These are phyloP conservation scores for Colletotrichum cereale DNA, from an alignment of 2,329 filamentous ascomycete species.

Conservation along the genomic window DNA sequence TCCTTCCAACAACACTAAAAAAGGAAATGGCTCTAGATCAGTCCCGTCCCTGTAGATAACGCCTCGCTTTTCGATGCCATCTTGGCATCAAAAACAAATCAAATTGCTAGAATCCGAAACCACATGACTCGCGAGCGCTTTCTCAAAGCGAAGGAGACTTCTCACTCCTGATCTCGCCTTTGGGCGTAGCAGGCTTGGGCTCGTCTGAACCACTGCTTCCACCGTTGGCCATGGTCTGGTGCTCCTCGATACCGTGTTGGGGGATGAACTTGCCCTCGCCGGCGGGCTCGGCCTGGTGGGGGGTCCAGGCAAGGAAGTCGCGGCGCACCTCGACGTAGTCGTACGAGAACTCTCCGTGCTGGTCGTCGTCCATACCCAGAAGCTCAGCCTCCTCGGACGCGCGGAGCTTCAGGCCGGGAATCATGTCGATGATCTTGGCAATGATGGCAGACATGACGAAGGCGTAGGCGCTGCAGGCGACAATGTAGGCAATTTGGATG, in stretches of 20 bases:
- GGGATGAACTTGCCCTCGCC: constrained; percentile 70
- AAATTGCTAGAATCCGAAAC: constrained; percentile 24
- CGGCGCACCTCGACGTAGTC: constrained; percentile 91
- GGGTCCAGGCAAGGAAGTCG: constrained; percentile 90
- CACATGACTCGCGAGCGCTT: background rate
- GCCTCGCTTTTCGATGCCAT: constrained; percentile 31
- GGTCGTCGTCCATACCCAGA: constrained; percentile 90
- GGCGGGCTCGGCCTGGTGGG: constrained; percentile 75
- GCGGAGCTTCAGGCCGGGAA: constrained; percentile 83
- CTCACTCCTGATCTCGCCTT: constrained; percentile 35
- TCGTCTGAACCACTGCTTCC: constrained; percentile 36
- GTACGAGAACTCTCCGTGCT: constrained; percentile 91
- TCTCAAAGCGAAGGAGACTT: constrained; percentile 34
- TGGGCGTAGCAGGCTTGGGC: constrained; percentile 34
- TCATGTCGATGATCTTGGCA: constrained; percentile 79
- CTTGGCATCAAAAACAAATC: constrained; percentile 16
- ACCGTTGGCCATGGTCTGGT: constrained; percentile 58
- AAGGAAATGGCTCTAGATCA: constrained; percentile 19
- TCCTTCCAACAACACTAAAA: constrained; percentile 30
- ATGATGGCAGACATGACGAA: constrained; percentile 81
- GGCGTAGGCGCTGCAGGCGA: constrained; percentile 74
- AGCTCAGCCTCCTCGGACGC: constrained; percentile 86
- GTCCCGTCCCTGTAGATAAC: constrained; percentile 36
- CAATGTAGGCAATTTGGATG: constrained; percentile 83
- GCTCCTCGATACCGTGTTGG: constrained; percentile 79